A percentile compares a stretch with the other conserved stretches of the same genome.
phyloP scores from a whole-genome alignment of 106 monocot species.

The Allium fistulosum region DNA sequence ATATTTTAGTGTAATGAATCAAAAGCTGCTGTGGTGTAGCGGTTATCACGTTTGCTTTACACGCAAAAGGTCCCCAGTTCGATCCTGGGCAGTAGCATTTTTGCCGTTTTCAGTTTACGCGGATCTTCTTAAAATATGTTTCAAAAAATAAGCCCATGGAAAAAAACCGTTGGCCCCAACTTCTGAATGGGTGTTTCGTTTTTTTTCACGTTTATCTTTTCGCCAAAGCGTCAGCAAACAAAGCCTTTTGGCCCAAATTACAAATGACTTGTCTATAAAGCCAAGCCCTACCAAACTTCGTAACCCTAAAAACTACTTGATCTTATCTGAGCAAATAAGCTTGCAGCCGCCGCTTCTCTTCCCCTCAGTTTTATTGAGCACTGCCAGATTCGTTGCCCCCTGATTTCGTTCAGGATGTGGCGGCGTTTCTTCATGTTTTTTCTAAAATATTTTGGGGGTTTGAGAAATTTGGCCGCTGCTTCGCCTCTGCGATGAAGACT shows the following conservation, averaged over 20 bases:
- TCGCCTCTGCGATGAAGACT: slow-evolving; percentile 4
- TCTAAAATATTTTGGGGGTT: not conserved
- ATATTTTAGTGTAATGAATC: too few species aligned
- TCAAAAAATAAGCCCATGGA: too few species aligned
- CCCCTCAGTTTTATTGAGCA: not conserved
- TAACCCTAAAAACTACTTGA: not conserved
- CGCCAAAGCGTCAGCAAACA: too few species aligned
- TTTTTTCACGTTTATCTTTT: too few species aligned
- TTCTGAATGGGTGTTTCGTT: too few species aligned
- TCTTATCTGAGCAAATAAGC: slow-evolving; percentile 3
- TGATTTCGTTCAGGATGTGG: not conserved
- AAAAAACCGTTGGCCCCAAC: too few species aligned
- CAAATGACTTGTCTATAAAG: not conserved
- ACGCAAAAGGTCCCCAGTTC: slow-evolving; percentile 20
- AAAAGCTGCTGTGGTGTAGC: slow-evolving; percentile 16
- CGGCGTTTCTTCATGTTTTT: not conserved
- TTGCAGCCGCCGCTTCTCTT: not conserved
- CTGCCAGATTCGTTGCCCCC: slow-evolving; percentile 1
- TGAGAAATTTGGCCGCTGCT: not conserved
- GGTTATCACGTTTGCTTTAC: slow-evolving; percentile 20
- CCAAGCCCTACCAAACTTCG: not conserved
- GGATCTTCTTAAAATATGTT: too few species aligned
- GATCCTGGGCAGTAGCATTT: slow-evolving; percentile 15
- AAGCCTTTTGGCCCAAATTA: too few species aligned
- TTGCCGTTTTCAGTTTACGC: too few species aligned